A percentile compares a stretch with the other conserved stretches of the same genome.
Evolutionary conservation across 169 alveolate genomes (phyloP).

Genomic region (Eimeria maxima): DNA sequence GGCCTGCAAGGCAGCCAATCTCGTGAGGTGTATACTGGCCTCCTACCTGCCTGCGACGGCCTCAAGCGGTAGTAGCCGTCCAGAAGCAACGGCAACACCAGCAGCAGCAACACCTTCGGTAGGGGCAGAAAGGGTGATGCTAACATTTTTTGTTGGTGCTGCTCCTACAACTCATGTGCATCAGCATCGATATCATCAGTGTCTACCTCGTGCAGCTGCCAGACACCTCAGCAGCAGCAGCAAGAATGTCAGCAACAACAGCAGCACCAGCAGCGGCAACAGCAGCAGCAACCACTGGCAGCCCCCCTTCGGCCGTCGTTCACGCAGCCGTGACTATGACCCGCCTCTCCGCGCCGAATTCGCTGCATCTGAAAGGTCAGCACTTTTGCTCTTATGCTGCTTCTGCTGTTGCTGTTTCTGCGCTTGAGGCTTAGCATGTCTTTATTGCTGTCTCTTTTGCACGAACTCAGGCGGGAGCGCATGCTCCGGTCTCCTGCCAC

Average conservation of each 20-base stretch:
- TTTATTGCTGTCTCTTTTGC: background rate
- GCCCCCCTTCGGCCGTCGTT: background rate
- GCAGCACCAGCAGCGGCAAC: constrained; percentile 28
- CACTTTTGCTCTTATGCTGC: background rate
- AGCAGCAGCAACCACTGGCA: background rate
- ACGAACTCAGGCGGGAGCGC: background rate
- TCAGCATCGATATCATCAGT: background rate
- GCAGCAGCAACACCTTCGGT: background rate
- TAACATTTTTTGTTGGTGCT: background rate
- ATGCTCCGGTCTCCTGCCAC: background rate
- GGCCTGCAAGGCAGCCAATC: too few species aligned
- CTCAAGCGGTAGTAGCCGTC: too few species aligned
- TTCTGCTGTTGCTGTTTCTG: background rate
- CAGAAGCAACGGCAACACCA: background rate
- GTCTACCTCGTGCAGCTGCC: background rate
- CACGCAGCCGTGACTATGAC: background rate
- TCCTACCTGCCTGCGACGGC: too few species aligned
- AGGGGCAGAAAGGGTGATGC: background rate
- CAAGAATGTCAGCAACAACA: background rate
- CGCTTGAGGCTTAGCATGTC: background rate
- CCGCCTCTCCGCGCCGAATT: constrained; percentile 18
- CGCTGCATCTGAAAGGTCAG: constrained; percentile 10
- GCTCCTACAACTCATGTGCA: background rate
- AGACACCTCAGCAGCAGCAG: background rate
- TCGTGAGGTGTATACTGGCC: too few species aligned